Base-by-base conservation (phyloP, 1,284 basidiomycete species). In the Microbotryum scabiosae region DNA sequence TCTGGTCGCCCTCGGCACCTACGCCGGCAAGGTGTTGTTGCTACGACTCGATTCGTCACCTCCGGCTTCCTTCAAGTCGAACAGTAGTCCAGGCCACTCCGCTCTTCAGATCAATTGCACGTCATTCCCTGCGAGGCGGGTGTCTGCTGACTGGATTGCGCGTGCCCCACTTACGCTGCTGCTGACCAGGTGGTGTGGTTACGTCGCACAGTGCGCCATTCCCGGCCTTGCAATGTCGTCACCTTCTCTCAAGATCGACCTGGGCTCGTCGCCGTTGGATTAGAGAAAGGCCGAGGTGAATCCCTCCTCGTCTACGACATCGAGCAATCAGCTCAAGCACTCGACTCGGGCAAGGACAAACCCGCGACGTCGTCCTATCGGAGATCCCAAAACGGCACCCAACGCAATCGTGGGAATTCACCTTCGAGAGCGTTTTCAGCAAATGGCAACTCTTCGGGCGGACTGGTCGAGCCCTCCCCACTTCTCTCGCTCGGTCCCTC, bases 231-330 rank as follows among this genome's bases (percentile, higher is more conserved):
- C 62, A 71, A 69, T 41, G 63, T 64, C 45, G 67, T 67, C 21
- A 53, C 66, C n/a, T 71, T 71, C 51, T 63, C 60, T 14, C 50
- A 50, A 14, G 50, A 59, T 18, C 61, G 67, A 25, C 66, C 69
- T 9, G 61, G 61, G 10, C 58, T 69, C 8, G 64, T 71, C 26
- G 70, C 67, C 21, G 63, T 68, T 21, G 70, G 70, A 2, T 63
- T 70, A 50, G 70, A 71, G 21, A 71, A 71, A 49, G 70, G 65
- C 9, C 56, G 70, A n/a, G 68, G 67, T 25, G 69, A 69, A 25
- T 69, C 67, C 0, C 61, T 71, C 4, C 64, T 70, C 26, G 55
- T 71, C 3, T 71, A 64, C 62, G 70, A 71, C 59, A 51, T 69
- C 43, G 57, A 64, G 47, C 32, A 57, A n/a, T 48, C 56, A 12